These are phyloP conservation scores for Hemileia vastatrix DNA, from an alignment of 1,284 basidiomycete genomes.

Conservation along the genomic window DNA sequence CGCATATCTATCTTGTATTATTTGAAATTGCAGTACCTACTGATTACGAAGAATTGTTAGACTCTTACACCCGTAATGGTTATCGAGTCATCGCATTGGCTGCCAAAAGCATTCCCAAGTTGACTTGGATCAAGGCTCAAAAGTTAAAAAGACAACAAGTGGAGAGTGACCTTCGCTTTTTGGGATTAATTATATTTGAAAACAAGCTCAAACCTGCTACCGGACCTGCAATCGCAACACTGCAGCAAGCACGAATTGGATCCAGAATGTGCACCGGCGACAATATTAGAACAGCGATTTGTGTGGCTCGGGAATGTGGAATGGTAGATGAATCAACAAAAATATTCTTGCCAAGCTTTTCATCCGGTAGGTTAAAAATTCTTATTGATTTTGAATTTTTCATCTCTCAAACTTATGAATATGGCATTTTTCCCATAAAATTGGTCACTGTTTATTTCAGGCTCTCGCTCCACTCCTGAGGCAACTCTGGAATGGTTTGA, in stretches of 20 bases:
- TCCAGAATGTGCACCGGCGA: slow-evolving; percentile 99
- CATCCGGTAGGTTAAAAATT: slow-evolving; percentile 52
- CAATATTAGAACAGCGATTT: slow-evolving; percentile 91
- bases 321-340: slow-evolving; percentile 79
- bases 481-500: slow-evolving; percentile 80
- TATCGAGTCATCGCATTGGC: slow-evolving; percentile 98
- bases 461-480: slow-evolving; percentile 54
- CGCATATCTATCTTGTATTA: background rate
- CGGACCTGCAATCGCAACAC: slow-evolving; percentile 75
- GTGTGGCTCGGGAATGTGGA: slow-evolving; percentile 88
- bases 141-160: slow-evolving; percentile 94
- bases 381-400: background rate
- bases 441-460: slow-evolving; percentile 43
- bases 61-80: slow-evolving; percentile 93
- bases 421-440: background rate
- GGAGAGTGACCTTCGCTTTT: slow-evolving; percentile 79
- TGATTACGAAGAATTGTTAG: slow-evolving; percentile 92
- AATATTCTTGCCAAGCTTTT: slow-evolving; percentile 80
- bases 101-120: slow-evolving; percentile 82
- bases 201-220: slow-evolving; percentile 96
- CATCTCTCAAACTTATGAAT: background rate
- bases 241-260: slow-evolving; percentile 80
- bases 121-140: slow-evolving; percentile 97
- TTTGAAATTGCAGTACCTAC: slow-evolving; percentile 60
- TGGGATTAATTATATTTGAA: slow-evolving; percentile 95